Conservation (phyloP, 176 grass and related monocot species). For the Coix lacrymajobi region DNA sequence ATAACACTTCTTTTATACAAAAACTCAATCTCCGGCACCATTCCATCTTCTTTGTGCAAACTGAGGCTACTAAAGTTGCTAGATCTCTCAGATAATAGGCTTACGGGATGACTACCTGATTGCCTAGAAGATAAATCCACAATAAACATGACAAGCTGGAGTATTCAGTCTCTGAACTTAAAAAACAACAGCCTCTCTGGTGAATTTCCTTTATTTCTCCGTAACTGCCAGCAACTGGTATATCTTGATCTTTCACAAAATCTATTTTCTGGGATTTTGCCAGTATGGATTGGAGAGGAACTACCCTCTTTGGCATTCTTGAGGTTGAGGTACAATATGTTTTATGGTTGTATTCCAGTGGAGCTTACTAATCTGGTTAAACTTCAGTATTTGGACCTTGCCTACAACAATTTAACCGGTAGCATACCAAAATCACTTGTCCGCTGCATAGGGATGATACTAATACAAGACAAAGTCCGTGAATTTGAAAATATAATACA, state of each 20-base stretch:
- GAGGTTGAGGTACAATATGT: conserved; percentile 21
- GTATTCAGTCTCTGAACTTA: neutral
- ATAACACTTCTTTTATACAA: neutral
- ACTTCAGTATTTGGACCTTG: conserved; percentile 29
- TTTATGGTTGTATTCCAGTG: conserved; percentile 23
- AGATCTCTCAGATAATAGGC: conserved; percentile 11
- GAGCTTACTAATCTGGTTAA: neutral
- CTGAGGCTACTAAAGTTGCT: neutral
- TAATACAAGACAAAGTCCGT: neutral
- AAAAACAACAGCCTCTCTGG: conserved; percentile 19
- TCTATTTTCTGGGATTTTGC: neutral
- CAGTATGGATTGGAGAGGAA: neutral
- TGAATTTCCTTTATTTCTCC: conserved; percentile 5
- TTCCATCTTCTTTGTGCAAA: conserved; percentile 34
- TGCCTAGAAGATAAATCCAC: neutral
- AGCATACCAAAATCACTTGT: conserved; percentile 15
- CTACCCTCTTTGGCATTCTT: neutral
- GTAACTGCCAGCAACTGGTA: accelerated
- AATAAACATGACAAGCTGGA: neutral
- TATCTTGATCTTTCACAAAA: conserved; percentile 10
- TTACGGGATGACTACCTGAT: neutral
- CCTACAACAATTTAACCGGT: conserved; percentile 35
- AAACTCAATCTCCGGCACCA: conserved; percentile 25
- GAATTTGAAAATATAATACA: neutral
- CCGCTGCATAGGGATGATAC: neutral